Evolutionary conservation across 192 early-diverging fungal genomes (phyloP).

Genomic region (Neocallimastix lanati): DNA sequence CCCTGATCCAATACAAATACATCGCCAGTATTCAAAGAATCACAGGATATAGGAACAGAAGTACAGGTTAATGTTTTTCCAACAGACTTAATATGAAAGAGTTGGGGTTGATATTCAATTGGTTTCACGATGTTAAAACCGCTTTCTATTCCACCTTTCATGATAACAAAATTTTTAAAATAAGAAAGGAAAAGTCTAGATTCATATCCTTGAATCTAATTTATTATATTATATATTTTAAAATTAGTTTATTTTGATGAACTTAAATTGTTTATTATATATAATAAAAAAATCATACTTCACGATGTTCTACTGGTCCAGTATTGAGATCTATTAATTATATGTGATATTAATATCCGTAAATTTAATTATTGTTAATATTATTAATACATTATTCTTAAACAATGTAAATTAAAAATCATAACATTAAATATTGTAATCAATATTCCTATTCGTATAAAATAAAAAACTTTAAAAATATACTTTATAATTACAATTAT

Average conservation of each 20-base stretch:
- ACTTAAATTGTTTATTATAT: not conserved
- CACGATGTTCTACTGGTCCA: not conserved
- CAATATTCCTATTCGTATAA: too few species aligned
- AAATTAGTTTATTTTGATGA: too few species aligned
- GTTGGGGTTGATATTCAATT: not conserved
- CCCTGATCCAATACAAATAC: slow-evolving; percentile 64
- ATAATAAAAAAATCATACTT: not conserved
- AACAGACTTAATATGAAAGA: not conserved
- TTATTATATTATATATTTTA: too few species aligned
- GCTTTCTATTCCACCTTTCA: slow-evolving; percentile 45
- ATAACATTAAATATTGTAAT: too few species aligned
- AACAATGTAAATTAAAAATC: too few species aligned
- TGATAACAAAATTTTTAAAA: slow-evolving; percentile 33
- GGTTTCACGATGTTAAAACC: slow-evolving; percentile 51
- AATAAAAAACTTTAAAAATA: not conserved
- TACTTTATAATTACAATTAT: not conserved
- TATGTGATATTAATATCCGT: too few species aligned
- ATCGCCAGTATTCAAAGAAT: slow-evolving; percentile 44
- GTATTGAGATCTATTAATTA: not conserved
- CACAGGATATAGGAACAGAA: slow-evolving; percentile 17
- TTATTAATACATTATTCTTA: too few species aligned
- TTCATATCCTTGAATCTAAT: slow-evolving; percentile 42
- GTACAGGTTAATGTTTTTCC: not conserved
- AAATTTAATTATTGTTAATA: too few species aligned
- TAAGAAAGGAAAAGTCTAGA: slow-evolving; percentile 42